phyloP scores from a whole-genome alignment of 1,139 yeast species.

The Scheffersomyces titani region DNA sequence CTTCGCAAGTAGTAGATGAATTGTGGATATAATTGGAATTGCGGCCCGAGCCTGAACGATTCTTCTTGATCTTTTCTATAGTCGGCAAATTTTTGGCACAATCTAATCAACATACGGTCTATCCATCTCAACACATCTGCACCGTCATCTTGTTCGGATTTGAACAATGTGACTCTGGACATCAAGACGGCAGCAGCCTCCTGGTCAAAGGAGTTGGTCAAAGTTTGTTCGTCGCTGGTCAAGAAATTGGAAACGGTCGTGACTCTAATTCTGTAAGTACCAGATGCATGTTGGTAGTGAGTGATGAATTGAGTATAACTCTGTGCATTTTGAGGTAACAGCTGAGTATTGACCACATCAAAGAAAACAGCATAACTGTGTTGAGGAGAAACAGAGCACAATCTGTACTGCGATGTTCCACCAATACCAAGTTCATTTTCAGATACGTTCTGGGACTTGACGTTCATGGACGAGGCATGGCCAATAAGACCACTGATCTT shows the following conservation, averaged over 20 bases:
- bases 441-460: slow-evolving; percentile 70
- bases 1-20: slow-evolving; percentile 95
- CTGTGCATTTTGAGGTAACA: slow-evolving; percentile 51
- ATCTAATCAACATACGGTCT: slow-evolving; percentile 51
- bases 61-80: slow-evolving; percentile 51
- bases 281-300: slow-evolving; percentile 77
- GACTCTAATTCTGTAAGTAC: slow-evolving; percentile 83
- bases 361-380: slow-evolving; percentile 87
- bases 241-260: slow-evolving; percentile 80
- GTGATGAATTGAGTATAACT: slow-evolving; percentile 71
- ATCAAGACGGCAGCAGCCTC: slow-evolving; percentile 97
- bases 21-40: slow-evolving; percentile 73
- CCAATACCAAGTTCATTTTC: slow-evolving; percentile 95
- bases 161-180: slow-evolving; percentile 91
- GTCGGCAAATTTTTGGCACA: slow-evolving; percentile 54
- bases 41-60: slow-evolving; percentile 48
- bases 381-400: slow-evolving; percentile 81
- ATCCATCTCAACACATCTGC: slow-evolving; percentile 56
- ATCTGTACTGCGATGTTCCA: slow-evolving; percentile 83
- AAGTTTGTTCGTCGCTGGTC: slow-evolving; percentile 49
- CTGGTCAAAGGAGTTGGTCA: slow-evolving; percentile 83
- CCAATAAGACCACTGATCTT: slow-evolving; percentile 94
- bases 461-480: slow-evolving; percentile 76
- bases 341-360: slow-evolving; percentile 68
- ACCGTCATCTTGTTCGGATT: slow-evolving; percentile 70